These are phyloP conservation scores for Euphorbia schlechtendalii DNA, from an alignment of 441 rosid species.

Conservation along the genomic window DNA sequence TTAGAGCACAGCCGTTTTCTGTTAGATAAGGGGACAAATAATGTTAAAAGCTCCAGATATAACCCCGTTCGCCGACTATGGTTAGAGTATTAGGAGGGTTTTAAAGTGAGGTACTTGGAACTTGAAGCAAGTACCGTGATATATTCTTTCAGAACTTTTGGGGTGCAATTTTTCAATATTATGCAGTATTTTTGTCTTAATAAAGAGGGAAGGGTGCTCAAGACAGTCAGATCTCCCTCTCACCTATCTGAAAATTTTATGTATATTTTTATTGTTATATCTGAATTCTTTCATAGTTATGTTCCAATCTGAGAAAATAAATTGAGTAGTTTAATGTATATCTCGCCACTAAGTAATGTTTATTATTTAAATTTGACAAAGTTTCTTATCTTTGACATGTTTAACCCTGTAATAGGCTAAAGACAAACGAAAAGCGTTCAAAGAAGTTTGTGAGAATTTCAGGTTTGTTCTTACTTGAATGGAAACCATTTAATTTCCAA, in stretches of 20 bases:
- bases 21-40: not conserved
- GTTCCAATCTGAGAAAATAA: not conserved
- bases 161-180: not conserved
- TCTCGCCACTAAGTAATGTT: not conserved
- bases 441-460: constrained; percentile 80
- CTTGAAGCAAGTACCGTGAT: not conserved
- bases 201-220: not conserved
- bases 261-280: not conserved
- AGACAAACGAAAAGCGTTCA: constrained; percentile 80
- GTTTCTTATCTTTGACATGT: not conserved
- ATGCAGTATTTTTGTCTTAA: not conserved
- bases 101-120: not conserved
- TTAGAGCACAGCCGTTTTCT: not conserved
- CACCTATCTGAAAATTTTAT: not conserved
- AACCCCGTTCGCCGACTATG: not conserved
- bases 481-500: constrained; percentile 8
- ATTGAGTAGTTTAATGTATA: not conserved
- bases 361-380: not conserved
- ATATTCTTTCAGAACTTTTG: not conserved
- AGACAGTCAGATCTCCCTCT: not conserved
- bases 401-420: constrained; percentile 47
- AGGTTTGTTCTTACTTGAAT: constrained; percentile 42
- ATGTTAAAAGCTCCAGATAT: not conserved
- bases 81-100: not conserved
- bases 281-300: not conserved